Base-by-base conservation (phyloP, 768 basidiomycete genomes). In the Calocybe indica region DNA sequence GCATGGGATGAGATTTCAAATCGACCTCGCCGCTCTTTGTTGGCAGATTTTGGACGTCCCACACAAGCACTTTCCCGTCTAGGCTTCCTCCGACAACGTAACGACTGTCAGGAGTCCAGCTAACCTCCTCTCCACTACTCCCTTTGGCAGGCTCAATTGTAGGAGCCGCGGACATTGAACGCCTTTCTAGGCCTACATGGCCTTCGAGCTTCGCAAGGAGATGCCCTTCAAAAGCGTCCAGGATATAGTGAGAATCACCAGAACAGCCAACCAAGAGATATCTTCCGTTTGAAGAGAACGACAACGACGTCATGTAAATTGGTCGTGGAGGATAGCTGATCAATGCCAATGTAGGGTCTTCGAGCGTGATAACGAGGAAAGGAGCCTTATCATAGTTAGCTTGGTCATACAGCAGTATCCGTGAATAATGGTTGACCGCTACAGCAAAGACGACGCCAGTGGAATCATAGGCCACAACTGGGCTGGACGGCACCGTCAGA, bases 81-180 rank as follows among this genome's bases (percentile, higher is more conserved):
- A 88, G 73, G 59, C 83, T 85, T 45, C 96, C 96, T 14, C 88
- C 78, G 5, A 96, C 64, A 37, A 98, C 75, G 57, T 78, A 99
- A 63, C 89, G 89, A 64, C 92, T 92, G 63, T 99, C 95, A 0
- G 92, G 89, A 2, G 90, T 93, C 91, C 92, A 98, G 8, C 79
- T 78, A 4, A 94, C 86, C 68, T 98, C 96, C 62, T 97, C 92
- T 9, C 94, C 91, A 50, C 92, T 94, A 47, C 78, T 81, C 1
- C 92, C 93, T 54, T 85, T 83, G 11, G 72, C 61, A 45, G 90
- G 81, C 62, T 84, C 76, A 55, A 90, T 83, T 46, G 67, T 76
- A 12, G 71, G 75, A 12, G 74, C 69, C 5, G 70, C 62, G 39
- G 59, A 67, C 51, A 70, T 57, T 43, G 69, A 82, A 38, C 85